Evolutionary conservation across 2,329 filamentous ascomycete genomes (phyloP).

Genomic region (Cytospora piceae): DNA sequence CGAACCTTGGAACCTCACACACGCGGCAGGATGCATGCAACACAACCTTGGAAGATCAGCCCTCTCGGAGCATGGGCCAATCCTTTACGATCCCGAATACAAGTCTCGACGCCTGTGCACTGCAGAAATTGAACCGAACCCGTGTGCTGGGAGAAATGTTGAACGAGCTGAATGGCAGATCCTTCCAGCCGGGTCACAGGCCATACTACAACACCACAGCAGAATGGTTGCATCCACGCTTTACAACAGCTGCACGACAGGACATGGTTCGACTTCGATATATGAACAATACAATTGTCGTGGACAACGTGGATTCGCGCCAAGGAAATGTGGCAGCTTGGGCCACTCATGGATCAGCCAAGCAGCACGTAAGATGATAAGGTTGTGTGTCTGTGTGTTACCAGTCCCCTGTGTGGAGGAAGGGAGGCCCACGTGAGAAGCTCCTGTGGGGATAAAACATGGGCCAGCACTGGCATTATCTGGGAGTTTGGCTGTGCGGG

Average conservation of each 20-base stretch:
- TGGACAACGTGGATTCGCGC: neutral
- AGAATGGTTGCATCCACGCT: neutral
- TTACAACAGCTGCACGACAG: neutral
- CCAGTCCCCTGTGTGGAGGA: neutral
- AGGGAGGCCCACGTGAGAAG: neutral
- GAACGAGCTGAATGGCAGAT: neutral
- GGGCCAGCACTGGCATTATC: neutral
- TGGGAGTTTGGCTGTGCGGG: neutral
- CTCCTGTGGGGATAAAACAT: neutral
- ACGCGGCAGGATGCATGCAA: neutral
- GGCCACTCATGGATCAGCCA: neutral
- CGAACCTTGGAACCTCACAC: neutral
- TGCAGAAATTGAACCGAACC: neutral
- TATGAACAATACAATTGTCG: neutral
- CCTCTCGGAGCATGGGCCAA: neutral
- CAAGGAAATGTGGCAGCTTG: neutral
- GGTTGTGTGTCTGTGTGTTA: neutral
- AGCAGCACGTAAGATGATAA: neutral
- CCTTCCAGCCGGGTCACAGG: neutral
- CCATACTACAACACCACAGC: neutral
- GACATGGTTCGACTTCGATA: neutral
- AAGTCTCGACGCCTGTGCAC: neutral
- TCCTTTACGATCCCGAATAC: neutral
- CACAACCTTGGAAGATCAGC: neutral
- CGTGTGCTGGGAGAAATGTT: neutral